These are phyloP conservation scores for Kockiozyma suomiensis DNA, from an alignment of 805 yeast genomes.

Conservation along the genomic window DNA sequence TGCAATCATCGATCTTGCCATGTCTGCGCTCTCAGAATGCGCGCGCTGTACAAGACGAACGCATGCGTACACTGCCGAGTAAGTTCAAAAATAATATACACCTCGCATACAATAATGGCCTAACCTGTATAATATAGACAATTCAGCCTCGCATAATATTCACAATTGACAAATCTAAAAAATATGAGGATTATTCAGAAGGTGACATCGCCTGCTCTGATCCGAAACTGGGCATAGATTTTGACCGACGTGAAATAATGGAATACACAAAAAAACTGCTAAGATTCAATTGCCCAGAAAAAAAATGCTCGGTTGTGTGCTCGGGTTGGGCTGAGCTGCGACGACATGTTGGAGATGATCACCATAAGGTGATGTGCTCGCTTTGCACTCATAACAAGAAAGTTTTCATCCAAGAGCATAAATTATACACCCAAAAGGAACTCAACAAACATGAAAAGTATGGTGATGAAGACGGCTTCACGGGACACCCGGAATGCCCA, in stretches of 20 bases:
- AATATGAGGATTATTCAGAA: slow-evolving; percentile 46
- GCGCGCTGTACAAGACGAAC: slow-evolving; percentile 74
- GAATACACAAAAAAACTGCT: slow-evolving; percentile 56
- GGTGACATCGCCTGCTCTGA: slow-evolving; percentile 44
- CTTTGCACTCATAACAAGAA: slow-evolving; percentile 77
- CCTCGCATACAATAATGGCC: neutral
- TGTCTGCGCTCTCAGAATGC: slow-evolving; percentile 75
- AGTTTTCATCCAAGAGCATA: slow-evolving; percentile 73
- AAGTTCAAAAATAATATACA: slow-evolving; percentile 8
- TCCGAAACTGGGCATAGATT: slow-evolving; percentile 57
- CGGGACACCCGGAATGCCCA: slow-evolving; percentile 86
- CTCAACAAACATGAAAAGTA: slow-evolving; percentile 67
- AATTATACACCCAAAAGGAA: slow-evolving; percentile 60
- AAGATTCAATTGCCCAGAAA: slow-evolving; percentile 59
- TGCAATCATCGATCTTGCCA: slow-evolving; percentile 89
- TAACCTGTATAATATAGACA: slow-evolving; percentile 38
- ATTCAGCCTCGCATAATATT: slow-evolving; percentile 62
- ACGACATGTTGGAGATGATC: slow-evolving; percentile 66
- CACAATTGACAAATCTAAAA: slow-evolving; percentile 49
- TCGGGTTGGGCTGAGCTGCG: slow-evolving; percentile 58
- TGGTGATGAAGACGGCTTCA: slow-evolving; percentile 75
- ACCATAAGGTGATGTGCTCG: slow-evolving; percentile 66
- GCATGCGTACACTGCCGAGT: slow-evolving; percentile 81
- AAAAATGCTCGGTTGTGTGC: slow-evolving; percentile 46
- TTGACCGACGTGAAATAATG: slow-evolving; percentile 56